Evolutionary conservation across 2,329 filamentous ascomycete genomes (phyloP).

Genomic region (Zymoseptoria brevis): DNA sequence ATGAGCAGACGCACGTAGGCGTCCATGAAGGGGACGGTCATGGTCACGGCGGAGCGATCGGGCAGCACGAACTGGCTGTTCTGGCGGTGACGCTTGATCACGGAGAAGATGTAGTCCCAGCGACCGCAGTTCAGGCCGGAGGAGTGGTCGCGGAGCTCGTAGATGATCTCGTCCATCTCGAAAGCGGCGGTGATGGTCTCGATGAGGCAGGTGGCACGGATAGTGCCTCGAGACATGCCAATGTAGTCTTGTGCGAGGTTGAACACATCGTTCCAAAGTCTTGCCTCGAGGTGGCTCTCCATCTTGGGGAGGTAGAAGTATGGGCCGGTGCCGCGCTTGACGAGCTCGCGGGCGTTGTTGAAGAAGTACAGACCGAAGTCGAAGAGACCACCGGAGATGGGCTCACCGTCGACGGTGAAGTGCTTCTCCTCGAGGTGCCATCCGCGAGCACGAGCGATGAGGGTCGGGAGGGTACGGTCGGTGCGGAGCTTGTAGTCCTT

Average conservation of each 20-base stretch:
- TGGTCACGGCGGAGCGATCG: conserved; percentile 83
- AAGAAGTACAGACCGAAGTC: conserved; percentile 99
- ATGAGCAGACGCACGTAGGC: conserved; percentile 95
- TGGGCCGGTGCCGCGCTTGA: conserved; percentile 75
- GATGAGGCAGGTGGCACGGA: conserved; percentile 90
- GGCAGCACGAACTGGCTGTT: conserved; percentile 89
- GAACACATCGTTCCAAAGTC: conserved; percentile 97
- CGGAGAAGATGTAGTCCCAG: conserved; percentile 99
- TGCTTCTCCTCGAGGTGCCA: conserved; percentile 99
- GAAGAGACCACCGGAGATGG: conserved; percentile 85
- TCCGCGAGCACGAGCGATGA: conserved; percentile 89
- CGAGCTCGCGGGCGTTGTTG: conserved; percentile 82
- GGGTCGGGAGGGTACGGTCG: conserved; percentile 75
- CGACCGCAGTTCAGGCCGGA: conserved; percentile 95
- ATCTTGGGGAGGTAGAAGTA: conserved; percentile 98
- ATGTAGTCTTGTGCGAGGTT: conserved; percentile 92
- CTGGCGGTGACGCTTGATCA: conserved; percentile 98
- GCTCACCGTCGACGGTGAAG: conserved; percentile 88
- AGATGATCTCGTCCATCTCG: conserved; percentile 99
- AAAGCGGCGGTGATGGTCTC: conserved; percentile 97
- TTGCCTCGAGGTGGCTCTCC: conserved; percentile 91
- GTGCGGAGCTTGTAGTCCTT: conserved; percentile 98
- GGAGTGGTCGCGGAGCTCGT: conserved; percentile 93
- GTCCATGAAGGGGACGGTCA: conserved; percentile 98
- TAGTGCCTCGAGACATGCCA: conserved; percentile 80